phyloP scores from a whole-genome alignment of 2,329 filamentous ascomycete genomes.

The Aspergillus eucalypticola region DNA sequence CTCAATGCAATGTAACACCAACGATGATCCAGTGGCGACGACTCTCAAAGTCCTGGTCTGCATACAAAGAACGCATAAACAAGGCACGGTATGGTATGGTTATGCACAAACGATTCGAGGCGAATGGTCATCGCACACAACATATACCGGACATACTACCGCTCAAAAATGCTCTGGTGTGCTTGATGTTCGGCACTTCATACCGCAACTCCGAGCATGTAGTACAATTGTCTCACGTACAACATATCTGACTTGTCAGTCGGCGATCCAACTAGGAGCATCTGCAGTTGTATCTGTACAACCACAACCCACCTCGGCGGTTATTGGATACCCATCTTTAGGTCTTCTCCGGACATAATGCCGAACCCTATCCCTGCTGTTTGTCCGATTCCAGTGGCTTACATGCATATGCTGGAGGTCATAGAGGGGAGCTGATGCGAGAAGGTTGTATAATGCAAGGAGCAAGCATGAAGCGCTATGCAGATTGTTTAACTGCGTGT shows the following conservation, averaged over 20 bases:
- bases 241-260: constrained; percentile 1
- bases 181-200: neutral
- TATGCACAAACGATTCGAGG: neutral
- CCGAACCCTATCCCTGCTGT: neutral
- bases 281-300: neutral
- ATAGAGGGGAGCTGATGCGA: neutral
- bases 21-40: neutral
- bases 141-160: neutral
- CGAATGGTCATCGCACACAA: neutral
- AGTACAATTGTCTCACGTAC: neutral
- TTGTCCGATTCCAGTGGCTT: neutral
- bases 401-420: neutral
- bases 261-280: neutral
- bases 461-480: neutral
- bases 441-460: neutral
- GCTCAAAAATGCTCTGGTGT: neutral
- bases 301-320: neutral
- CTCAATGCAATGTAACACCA: neutral
- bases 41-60: neutral
- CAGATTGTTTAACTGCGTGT: neutral
- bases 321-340: neutral
- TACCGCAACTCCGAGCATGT: neutral
- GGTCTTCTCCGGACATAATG: neutral
- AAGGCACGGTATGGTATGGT: neutral
- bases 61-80: neutral